Base-by-base conservation (phyloP, 2,329 filamentous ascomycete genomes). In the Xylariaceae sp. region DNA sequence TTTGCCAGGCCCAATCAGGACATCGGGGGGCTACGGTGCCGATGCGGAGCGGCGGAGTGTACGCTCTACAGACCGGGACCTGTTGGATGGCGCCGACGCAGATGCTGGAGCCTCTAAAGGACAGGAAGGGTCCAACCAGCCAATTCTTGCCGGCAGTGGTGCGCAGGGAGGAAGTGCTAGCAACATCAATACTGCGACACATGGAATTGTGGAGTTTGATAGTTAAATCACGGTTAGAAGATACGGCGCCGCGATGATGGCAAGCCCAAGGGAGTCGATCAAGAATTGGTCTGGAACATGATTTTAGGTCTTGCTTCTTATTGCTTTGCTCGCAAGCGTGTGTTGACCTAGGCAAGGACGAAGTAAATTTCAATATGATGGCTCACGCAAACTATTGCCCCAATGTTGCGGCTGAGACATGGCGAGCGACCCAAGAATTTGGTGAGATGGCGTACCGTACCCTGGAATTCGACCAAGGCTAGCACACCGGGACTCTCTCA, bases 61-160 rank as follows among this genome's bases (percentile, higher is more conserved):
- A 16, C 72, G 78, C 48, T 82, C 79, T 41, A 75, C 78, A 37
- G 85, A 89, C 61, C 69, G 81, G 39, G 85, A 88, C 59, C 63
- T 90, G 12, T 64, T 90, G 12, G 83, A 86, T 51, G 87, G 85
- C 0, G 83, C 83, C 2, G 87, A 91, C 59, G 86, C 81, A 2
- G 79, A 81, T 50, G 81, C 85, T 1, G 77, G 77, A 11, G 77
- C 66, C 15, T 40, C 51, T 9, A 60, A 57, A 45, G 59, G 56
- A 29, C 56, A 60, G 40, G 57, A 60, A 51, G 57, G 57, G 54
- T 47, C 56, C 48, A 49, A 52, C 30, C 51, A 44, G 44, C 53
- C 43, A 39, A 51, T 48, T 45, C 44, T 61, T 45, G 62, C 55
- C 24, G 49, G 48, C 19, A 58, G 61, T 50, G 46, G 33, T 37